Evolutionary conservation across 2,329 filamentous ascomycete species (phyloP), one percentile per base, ranked within the genome.

Genomic region (Lachnellula subtilissima): DNA sequence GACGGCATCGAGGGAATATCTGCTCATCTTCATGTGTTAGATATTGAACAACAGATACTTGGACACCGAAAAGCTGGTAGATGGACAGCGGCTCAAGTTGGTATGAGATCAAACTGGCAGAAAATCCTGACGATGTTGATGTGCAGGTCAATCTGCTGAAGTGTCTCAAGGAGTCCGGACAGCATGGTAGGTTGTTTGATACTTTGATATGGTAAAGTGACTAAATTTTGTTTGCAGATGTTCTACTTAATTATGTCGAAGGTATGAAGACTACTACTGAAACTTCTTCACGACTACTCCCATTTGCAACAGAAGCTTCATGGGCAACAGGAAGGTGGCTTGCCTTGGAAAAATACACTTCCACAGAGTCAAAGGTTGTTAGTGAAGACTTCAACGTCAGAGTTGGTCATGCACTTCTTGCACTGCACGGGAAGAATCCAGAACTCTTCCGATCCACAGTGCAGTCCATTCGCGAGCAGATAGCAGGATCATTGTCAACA

Each of bases 71-170:
- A 96, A 71, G 89, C 92, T 19, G 94, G 94, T 4, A 81, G 92
- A 60, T 99, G 94, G 92, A 87, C 89, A 15, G 90, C 93, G 51
- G 94, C 92, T 23, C 94, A 97, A 96, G 90, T 61, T 99, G 95
- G 94, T 97, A 97, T 71, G 92, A 99, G 70, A 85, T 96, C 61
- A 87, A 92, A 61, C 78, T 97, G 36, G 86, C 88, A 2, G 86
- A 94, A 65, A 81, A 87, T 47, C 92, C 93, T 0, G 78, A 86
- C 52, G 87, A 96, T 67, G 70, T 82, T 17, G 88, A 95, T 55
- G 80, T 89, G 12, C 92, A 97, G 69, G 78, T 89, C 55, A 89
- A 95, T 65, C 79, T 99, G 37, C 76, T 99, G 53, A 88, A 86
- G 32, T 97, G 94, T 65, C 78, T 99, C 9, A 92, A 91, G 68